phyloP scores from a whole-genome alignment of 176 grass and related monocot genomes.

The Pontederia paniculata region DNA sequence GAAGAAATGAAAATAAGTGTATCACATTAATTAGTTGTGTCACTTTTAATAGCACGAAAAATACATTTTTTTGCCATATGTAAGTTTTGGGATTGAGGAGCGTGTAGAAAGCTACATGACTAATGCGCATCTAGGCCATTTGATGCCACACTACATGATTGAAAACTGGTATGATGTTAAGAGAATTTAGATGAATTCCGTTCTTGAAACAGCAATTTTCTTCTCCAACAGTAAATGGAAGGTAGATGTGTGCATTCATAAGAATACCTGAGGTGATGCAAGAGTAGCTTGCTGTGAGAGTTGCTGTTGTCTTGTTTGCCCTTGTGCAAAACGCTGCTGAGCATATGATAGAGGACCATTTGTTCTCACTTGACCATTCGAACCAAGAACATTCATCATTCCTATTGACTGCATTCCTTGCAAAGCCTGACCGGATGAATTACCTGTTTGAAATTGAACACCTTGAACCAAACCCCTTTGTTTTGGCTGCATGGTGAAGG shows the following conservation, averaged over 20 bases:
- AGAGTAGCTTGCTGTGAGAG: constrained; percentile 42
- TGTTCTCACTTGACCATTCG: constrained; percentile 68
- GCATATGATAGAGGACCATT: constrained; percentile 61
- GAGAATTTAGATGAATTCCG: too few species aligned
- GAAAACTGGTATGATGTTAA: too few species aligned
- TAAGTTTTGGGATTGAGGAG: too few species aligned
- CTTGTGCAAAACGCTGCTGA: constrained; percentile 62
- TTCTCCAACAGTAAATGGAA: too few species aligned
- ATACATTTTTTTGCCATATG: too few species aligned
- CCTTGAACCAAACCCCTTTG: constrained; percentile 73
- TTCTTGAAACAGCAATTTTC: too few species aligned
- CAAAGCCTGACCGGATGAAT: constrained; percentile 46
- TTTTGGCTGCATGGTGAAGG: constrained; percentile 52
- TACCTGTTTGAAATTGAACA: constrained; percentile 51
- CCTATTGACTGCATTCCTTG: constrained; percentile 95
- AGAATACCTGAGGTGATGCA: constrained; percentile 64
- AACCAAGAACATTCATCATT: constrained; percentile 57
- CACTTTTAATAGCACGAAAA: too few species aligned
- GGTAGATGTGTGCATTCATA: not conserved
- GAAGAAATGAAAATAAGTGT: too few species aligned
- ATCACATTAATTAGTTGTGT: too few species aligned
- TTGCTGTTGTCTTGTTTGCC: constrained; percentile 74
- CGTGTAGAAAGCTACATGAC: too few species aligned
- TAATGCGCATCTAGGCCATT: too few species aligned
- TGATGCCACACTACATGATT: too few species aligned